These are phyloP conservation scores for Pistacia atlantica DNA, from an alignment of 345 rosid species.

Conservation along the genomic window DNA sequence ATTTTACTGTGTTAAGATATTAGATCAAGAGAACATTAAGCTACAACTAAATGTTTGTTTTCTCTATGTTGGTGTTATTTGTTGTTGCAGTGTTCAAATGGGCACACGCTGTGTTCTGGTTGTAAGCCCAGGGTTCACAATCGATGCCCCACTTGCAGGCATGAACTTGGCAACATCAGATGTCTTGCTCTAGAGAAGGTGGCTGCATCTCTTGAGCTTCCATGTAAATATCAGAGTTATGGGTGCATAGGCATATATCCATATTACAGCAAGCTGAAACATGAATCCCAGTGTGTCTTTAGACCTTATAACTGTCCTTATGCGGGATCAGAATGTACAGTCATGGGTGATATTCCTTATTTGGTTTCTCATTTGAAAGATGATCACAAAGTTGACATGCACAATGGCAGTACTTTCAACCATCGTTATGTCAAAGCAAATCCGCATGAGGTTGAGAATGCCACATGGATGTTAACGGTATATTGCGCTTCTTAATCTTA, in stretches of 20 bases:
- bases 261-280: conserved; percentile 82
- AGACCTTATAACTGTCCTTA: conserved; percentile 82
- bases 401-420: conserved; percentile 79
- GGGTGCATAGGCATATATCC: conserved; percentile 81
- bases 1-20: not conserved
- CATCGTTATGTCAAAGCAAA: conserved; percentile 84
- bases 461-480: conserved; percentile 91
- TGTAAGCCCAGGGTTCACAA: conserved; percentile 88
- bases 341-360: conserved; percentile 72
- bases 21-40: not conserved
- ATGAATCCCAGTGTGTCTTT: conserved; percentile 65
- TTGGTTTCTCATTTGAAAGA: conserved; percentile 76
- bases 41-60: not conserved
- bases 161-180: conserved; percentile 84
- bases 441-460: conserved; percentile 83
- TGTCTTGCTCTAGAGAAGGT: conserved; percentile 87
- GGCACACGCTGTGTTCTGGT: conserved; percentile 78
- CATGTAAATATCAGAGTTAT: conserved; percentile 76
- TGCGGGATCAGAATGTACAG: conserved; percentile 80
- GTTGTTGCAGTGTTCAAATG: conserved; percentile 67
- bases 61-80: conserved; percentile 11
- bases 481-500: not conserved
- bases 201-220: conserved; percentile 86
- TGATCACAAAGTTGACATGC: conserved; percentile 90
- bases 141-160: conserved; percentile 85